Conservation (phyloP, 306 rosid species). For the Alnus rubra region DNA sequence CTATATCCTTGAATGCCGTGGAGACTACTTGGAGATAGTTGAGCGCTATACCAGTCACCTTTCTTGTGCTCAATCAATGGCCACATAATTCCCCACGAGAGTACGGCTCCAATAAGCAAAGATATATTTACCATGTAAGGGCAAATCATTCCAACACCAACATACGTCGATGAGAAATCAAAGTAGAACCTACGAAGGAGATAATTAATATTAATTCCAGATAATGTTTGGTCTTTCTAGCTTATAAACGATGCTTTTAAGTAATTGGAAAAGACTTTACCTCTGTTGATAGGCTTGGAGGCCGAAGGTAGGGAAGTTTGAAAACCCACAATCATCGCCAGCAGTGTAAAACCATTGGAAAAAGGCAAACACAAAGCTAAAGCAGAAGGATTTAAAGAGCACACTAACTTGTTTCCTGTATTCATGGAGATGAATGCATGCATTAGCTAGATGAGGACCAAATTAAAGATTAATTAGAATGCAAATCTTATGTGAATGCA, state of each 20-base stretch:
- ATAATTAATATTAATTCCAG: no score
- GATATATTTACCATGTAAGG: constrained; percentile 62
- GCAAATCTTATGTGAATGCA: neutral
- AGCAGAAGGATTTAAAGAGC: constrained; percentile 62
- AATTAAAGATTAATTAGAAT: no score
- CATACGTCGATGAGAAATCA: constrained; percentile 71
- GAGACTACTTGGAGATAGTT: constrained; percentile 40
- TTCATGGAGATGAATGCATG: neutral
- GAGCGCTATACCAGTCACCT: constrained; percentile 65
- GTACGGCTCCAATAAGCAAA: constrained; percentile 60
- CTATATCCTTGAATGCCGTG: constrained; percentile 76
- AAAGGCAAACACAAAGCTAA: constrained; percentile 54
- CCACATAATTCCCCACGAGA: constrained; percentile 80
- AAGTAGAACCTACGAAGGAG: constrained; percentile 56
- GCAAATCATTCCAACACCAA: constrained; percentile 79
- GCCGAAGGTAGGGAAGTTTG: constrained; percentile 71
- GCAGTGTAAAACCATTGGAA: constrained; percentile 80
- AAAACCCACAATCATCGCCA: constrained; percentile 62
- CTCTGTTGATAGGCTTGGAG: constrained; percentile 49
- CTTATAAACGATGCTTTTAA: neutral
- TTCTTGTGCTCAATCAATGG: constrained; percentile 59
- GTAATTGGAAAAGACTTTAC: constrained; percentile 20
- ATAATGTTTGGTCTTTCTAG: neutral
- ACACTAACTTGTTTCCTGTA: constrained; percentile 63
- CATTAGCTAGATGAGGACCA: no score